Base-by-base conservation (phyloP, 345 rosid species). In the Erodium maritimum region DNA sequence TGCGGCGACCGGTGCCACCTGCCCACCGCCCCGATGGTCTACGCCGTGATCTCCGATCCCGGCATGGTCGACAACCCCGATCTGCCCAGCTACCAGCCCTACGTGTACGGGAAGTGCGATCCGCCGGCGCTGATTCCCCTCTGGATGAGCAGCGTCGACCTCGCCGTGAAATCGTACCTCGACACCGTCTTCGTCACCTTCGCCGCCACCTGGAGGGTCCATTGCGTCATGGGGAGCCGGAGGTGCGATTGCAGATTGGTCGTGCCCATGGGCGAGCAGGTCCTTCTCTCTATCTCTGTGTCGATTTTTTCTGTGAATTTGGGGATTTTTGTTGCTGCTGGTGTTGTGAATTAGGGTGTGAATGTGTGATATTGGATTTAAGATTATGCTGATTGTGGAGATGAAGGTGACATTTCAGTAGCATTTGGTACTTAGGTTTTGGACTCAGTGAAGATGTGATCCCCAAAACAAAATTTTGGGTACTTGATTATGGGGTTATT, bases 41-140 rank as follows among this genome's bases (percentile, higher is more conserved):
- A 91, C 71, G 95, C 98, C 0, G 86, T 88, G 42, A 83, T 91
- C 50, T 54, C 73, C 42, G 83, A 91, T 69, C 98, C 98, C 45
- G 77, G 74, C 53, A 75, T 86, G 10, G 98, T 88, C 13, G 98
- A 91, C 59, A 88, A 91, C 65, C 98, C 98, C 6, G 96, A 88
- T 58, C 71, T 91, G 20, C 91, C 98, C 14, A 88, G 96, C 73
- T 91, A 91, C 71, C 98, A 91, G 83, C 98, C 98, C 16, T 81
- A 91, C 75, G 96, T 91, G 61, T 76, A 91, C 73, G 96, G 98
- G 23, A 71, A 87, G 69, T 88, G 90, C 65, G 89, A 88, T 56
- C 95, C 96, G 3, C 96, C 96, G 1, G 95, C 96, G 48, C 68
- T 91, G 54, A 81, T 91, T 62, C 98, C 98, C 6, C 76, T 91